Evolutionary conservation across 2,329 filamentous ascomycete genomes (phyloP), one percentile per base, ranked within the genome.

Genomic region (Stemphylium vesicarium): DNA sequence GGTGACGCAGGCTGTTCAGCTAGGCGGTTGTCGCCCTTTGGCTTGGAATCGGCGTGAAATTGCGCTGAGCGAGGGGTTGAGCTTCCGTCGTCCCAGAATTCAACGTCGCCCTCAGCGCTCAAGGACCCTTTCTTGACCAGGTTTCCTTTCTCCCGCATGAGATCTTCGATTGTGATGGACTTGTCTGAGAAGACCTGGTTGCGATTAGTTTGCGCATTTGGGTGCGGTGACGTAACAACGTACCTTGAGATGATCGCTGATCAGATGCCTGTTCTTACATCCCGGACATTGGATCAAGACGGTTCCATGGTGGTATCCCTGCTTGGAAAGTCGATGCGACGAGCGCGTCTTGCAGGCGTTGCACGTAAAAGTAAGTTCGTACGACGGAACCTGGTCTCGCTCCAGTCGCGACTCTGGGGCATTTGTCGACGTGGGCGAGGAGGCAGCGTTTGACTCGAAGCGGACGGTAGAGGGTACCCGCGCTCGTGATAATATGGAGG

Each of bases 341-440:
- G 91, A 96, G 53, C 93, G 88, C 32, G 84, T 80, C 40, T 83
- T 81, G 78, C 95, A 99, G 29, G 91, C 91, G 55, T 90, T 88
- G 83, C 95, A 99, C 64, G 95, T 99, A 75, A 99, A 97, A 44
- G 88, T 90, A 62, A 99, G 83, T 65, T 92, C 84, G 78, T 98
- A 99, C 53, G 90, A 86, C 1, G 91, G 91, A 32, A 79, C 74
- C 52, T 79, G 72, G 59, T 72, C 62, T 55, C 70, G 72, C 33
- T 72, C 70, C 16, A 74, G 66, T 20, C 71, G 67, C n/a, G 75
- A 75, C 60, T 68, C 64, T 22, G 70, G 69, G 10, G 74, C 63
- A 24, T 60, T 64, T 10, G 69, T 68, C 10, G 73, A 62, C 32
- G 69, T 64, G 11, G 69, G 59, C 12, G 63, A 50, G 0, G 69